Base-by-base conservation (phyloP, 768 basidiomycete genomes). In the Gloeopeniophorella convolvens region DNA sequence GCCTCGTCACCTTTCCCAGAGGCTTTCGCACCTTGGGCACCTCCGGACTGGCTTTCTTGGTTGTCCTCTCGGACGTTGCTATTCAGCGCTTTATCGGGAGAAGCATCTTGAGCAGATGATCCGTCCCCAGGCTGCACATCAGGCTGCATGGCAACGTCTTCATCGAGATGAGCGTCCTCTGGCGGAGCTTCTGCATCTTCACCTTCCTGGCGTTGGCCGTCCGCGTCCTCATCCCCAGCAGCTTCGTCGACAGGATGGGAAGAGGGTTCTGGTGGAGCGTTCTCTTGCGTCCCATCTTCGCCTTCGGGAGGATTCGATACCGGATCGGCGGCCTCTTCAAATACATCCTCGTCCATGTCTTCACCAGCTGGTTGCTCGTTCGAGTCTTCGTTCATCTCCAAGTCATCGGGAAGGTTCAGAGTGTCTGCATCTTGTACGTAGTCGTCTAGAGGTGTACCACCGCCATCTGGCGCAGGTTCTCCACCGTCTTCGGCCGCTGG, bases 361-460 rank as follows among this genome's bases (percentile, higher is more conserved):
- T 68, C 66, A 18, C 60, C 55, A 10, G 69, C 66, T 41, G 64
- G 60, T 37, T 44, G 24, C 4, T 28, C 43, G 32, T 57, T 58
- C 16, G 63, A 60, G 16, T 54, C 63, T 21, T 47, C 56, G 9
- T 69, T 77, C 11, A 94, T 64, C 45, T 90, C 71, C 68, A 95
- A 72, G 55, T 91, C 82, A 28, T 97, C 94, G 0, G 95, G 95
- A 9, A 98, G 74, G 60, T 98, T 87, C 36, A 98, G 75, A 4
- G 81, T 83, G 44, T 95, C 76, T 3, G 84, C 84, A 53, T 96
- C 89, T 20, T 76, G 83, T 37, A 91, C 67, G 51, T 81, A 73
- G 16, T 91, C 79, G 49, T 94, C 84, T 68, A 92, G 74, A 10
- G 85, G 80, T 7, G 79, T 78, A 11, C 83, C 87, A 39, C 73